Conservation (phyloP, 2,329 filamentous ascomycete species). For the Scedosporium aurantiacum region DNA sequence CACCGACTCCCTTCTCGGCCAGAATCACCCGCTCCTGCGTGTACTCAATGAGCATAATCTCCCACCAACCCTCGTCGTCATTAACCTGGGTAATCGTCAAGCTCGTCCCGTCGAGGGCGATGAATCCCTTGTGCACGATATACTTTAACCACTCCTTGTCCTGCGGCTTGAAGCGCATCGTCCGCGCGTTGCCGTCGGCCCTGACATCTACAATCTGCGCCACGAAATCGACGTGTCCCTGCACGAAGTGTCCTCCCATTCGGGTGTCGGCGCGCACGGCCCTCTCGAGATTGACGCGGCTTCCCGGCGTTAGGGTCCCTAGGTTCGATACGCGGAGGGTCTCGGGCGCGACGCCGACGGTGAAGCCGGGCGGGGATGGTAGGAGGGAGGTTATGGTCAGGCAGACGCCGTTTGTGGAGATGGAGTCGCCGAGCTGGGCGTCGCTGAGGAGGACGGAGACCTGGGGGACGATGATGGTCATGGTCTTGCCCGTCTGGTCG, state of each 20-base stretch:
- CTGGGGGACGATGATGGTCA: conserved; percentile 66
- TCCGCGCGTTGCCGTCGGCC: conserved; percentile 82
- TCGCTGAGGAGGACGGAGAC: conserved; percentile 68
- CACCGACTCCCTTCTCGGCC: conserved; percentile 65
- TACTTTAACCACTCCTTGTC: conserved; percentile 65
- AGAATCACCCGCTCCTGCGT: conserved; percentile 87
- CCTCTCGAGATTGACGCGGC: conserved; percentile 82
- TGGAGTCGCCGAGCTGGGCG: conserved; percentile 81
- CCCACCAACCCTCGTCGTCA: conserved; percentile 72
- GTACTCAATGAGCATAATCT: conserved; percentile 96
- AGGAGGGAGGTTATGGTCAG: conserved; percentile 65
- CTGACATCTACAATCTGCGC: conserved; percentile 63
- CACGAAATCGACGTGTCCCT: conserved; percentile 90
- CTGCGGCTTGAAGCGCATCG: conserved; percentile 68
- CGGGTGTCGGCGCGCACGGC: conserved; percentile 83
- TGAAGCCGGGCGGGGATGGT: conserved; percentile 47
- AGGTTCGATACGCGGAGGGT: conserved; percentile 93
- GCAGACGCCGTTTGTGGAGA: conserved; percentile 90
- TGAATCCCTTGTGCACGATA: conserved; percentile 91
- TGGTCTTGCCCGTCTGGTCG: conserved; percentile 31
- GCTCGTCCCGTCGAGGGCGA: conserved; percentile 88
- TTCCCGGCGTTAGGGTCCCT: conserved; percentile 55
- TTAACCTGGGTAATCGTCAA: conserved; percentile 82
- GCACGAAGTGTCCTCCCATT: conserved; percentile 97
- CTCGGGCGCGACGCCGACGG: conserved; percentile 88